These are phyloP conservation scores for Nakaseomyces bracarensis DNA, from an alignment of 1,139 yeast genomes.

Conservation along the genomic window DNA sequence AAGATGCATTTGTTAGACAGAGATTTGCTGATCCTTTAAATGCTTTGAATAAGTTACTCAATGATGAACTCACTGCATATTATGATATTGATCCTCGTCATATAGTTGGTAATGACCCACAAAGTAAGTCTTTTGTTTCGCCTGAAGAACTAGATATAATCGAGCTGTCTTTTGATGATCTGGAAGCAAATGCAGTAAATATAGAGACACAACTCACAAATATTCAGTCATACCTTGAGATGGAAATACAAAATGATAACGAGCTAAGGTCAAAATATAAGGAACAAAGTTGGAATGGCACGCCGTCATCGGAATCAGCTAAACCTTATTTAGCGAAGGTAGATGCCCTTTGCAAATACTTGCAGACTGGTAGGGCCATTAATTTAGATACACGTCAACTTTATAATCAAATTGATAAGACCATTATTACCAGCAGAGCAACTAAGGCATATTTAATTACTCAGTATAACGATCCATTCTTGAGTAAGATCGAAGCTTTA, in stretches of 20 bases:
- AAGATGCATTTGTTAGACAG: conserved; percentile 46
- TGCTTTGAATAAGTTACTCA: conserved; percentile 41
- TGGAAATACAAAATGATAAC: conserved; percentile 52
- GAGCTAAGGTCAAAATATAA: conserved; percentile 44
- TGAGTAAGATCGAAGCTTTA: conserved; percentile 22
- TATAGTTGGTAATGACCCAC: background rate
- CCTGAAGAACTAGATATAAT: background rate
- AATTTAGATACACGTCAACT: conserved; percentile 38
- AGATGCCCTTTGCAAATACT: conserved; percentile 40
- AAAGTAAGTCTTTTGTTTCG: conserved; percentile 13
- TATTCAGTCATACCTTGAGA: conserved; percentile 40
- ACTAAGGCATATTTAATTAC: conserved; percentile 13
- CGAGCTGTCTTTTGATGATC: conserved; percentile 14
- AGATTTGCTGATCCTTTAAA: conserved; percentile 47
- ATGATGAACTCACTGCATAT: conserved; percentile 14
- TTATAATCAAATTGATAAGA: conserved; percentile 26
- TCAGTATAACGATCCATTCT: conserved; percentile 22
- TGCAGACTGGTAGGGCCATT: conserved; percentile 53
- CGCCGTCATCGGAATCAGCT: conserved; percentile 37
- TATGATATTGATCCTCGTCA: conserved; percentile 3
- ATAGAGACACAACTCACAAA: conserved; percentile 31
- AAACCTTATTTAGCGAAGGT: conserved; percentile 36
- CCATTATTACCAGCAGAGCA: conserved; percentile 26
- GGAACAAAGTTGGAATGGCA: conserved; percentile 42
- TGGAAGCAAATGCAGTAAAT: conserved; percentile 11